A percentile compares a stretch with the other conserved stretches of the same genome.
phyloP scores from a whole-genome alignment of 495 filamentous ascomycete genomes.

The Neurospora sp. region DNA sequence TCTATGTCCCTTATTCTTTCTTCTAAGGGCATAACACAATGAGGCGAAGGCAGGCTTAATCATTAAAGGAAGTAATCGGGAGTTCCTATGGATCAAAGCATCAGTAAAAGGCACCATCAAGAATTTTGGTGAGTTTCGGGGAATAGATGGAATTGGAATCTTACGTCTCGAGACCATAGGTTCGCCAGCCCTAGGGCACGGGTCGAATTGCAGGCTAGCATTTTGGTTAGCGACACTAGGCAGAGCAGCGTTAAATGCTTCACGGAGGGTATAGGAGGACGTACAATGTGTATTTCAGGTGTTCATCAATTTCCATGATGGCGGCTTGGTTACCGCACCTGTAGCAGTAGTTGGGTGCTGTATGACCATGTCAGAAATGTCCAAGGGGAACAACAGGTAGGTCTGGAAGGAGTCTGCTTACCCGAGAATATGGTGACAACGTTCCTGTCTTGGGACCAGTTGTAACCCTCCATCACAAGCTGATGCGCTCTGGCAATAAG shows the following conservation, averaged over 20 bases:
- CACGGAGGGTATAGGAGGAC: conserved; percentile 31
- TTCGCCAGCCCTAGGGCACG: conserved; percentile 92
- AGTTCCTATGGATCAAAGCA: conserved; percentile 4
- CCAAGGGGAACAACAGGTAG: not conserved
- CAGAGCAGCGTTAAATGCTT: not conserved
- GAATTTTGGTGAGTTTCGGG: not conserved
- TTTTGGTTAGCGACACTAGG: conserved; percentile 9
- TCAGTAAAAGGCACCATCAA: not conserved
- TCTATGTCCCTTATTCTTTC: not conserved
- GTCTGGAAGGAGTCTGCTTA: conserved; percentile 28
- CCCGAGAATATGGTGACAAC: conserved; percentile 99
- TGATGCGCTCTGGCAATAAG: conserved; percentile 91
- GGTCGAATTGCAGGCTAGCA: conserved; percentile 93
- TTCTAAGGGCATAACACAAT: not conserved
- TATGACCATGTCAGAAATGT: conserved; percentile 9
- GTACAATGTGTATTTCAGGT: conserved; percentile 99
- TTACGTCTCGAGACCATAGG: conserved; percentile 94
- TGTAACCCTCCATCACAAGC: conserved; percentile 97
- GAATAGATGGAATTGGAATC: conserved; percentile 8
- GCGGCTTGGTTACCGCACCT: conserved; percentile 97
- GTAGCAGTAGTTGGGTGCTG: conserved; percentile 96
- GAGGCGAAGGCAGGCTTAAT: conserved; percentile 2
- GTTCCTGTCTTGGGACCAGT: conserved; percentile 94
- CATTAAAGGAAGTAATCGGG: conserved; percentile 20
- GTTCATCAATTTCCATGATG: conserved; percentile 99